These are phyloP conservation scores for Fraxinus baroniana DNA, from an alignment of 305 asterid species.

Conservation along the genomic window DNA sequence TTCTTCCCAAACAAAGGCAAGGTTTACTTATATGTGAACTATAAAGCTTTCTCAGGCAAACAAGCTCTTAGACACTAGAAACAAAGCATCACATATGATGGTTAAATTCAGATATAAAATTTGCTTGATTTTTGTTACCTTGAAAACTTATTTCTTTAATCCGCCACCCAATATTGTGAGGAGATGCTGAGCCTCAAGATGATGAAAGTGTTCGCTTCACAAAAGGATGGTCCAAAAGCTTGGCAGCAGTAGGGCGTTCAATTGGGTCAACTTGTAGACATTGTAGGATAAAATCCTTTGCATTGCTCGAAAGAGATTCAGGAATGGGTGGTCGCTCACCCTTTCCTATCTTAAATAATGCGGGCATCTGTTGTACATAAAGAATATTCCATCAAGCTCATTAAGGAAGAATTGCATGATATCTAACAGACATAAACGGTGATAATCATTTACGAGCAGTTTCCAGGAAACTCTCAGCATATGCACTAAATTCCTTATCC, in stretches of 20 bases:
- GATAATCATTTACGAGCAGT: background rate
- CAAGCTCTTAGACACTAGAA: background rate
- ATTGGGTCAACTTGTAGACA: slow-evolving; percentile 78
- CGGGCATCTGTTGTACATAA: slow-evolving; percentile 50
- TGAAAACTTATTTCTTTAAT: background rate
- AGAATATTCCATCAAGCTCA: slow-evolving; percentile 21
- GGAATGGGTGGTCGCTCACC: slow-evolving; percentile 81
- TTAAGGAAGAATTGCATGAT: background rate
- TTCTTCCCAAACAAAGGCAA: background rate
- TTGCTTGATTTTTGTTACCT: background rate
- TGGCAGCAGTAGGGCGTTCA: slow-evolving; percentile 67
- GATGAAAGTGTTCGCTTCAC: slow-evolving; percentile 59
- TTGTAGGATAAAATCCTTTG: slow-evolving; percentile 60
- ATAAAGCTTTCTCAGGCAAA: background rate
- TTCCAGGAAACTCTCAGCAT: background rate
- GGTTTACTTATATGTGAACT: background rate
- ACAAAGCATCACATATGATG: background rate
- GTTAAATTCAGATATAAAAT: background rate
- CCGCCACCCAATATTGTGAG: background rate
- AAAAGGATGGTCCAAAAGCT: slow-evolving; percentile 80
- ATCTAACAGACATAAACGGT: background rate
- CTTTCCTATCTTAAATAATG: slow-evolving; percentile 66
- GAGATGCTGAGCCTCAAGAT: slow-evolving; percentile 9
- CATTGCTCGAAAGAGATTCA: slow-evolving; percentile 64
- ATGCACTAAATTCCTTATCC: background rate